Evolutionary conservation across 352 stramenopile species (phyloP), one percentile per base, ranked within the genome.

Genomic region (Globisporangium nunn): DNA sequence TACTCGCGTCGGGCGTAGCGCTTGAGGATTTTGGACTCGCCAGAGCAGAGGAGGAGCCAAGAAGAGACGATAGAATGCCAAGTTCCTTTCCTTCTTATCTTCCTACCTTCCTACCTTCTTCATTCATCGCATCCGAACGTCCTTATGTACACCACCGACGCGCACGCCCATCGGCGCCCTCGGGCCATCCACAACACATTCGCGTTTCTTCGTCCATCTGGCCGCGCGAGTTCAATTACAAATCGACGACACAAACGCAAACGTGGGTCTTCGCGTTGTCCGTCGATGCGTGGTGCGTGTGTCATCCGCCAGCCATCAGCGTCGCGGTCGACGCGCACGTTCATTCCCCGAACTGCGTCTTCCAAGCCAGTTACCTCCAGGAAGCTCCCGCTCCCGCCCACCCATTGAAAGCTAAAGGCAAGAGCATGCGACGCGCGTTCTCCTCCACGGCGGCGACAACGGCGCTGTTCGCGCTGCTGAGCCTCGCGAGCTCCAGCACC

Each of bases 391-490:
- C 23, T 23, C 23, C 23, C 23, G 23, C 23, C 12, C 41, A 8
- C 41, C 12, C 2, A 5, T 8, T n/a, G 41, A n/a, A 43, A 31
- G 2, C 29, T 39, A 17, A 2, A 47, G 23, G 35, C 12, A 47
- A 17, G 44, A 52, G 14, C 15, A 62, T 63, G 57, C 50, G 43
- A 28, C 50, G 43, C 15, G 28, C 31, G n/a, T n/a, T 54, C 37
- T n/a, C 49, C 30, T 6, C 18, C 17, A 8, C 43, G 12, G 28
- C 41, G 14, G 23, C 18, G 7, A 17, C 37, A 18, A 17, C 37
- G 31, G 52, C 44, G 44, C 50, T 52, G 50, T 50, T 63, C 28
- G 18, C 77, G 58, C 54, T 81, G 30, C 59, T 63, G 14, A 51
- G 52, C 43, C n/a, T 47, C 15, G 17, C n/a, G n/a, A n/a, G 18